Evolutionary conservation across 106 monocot species (phyloP), one percentile per base, ranked within the genome.

Genomic region (Acorus gramineus): DNA sequence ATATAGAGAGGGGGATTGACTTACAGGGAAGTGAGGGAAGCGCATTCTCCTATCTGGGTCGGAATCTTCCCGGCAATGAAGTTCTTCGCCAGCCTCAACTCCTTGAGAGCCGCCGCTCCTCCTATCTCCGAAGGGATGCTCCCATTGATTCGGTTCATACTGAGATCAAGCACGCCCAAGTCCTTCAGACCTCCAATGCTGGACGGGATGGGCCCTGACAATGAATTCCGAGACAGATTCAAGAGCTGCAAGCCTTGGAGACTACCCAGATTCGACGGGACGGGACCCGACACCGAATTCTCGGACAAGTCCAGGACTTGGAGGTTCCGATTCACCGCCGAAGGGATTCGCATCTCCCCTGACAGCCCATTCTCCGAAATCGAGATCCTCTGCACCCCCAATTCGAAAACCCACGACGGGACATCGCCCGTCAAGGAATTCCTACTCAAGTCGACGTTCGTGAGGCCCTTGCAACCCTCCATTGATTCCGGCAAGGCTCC

Each of bases 401-500:
- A 59, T 49, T 73, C 64, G 55, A 85, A 89, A 61, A 78, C 42
- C 98, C 98, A 98, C 3, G 68, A 46, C 5, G 98, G 98, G 51
- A 92, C 77, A 66, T 53, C 68, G 1, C 98, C 98, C 14, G 73
- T 69, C 50, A 98, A 62, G 2, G 63, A 64, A 67, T 98, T 98
- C 56, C 54, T 13, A 62, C 88, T 89, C 43, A 98, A 81, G 75
- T 89, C 78, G 5, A 84, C 72, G 6, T 76, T 67, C 65, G 47
- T 4, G n/a, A 98, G 66, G 46, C 56, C 74, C 8, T 50, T 75
- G 50, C 80, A 85, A 44, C 53, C 51, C 6, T 52, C 66, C 46
- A 98, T 76, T 12, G 85, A 79, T 46, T 76, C 83, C 3, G 98
- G 92, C 77, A 98, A 81, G 63, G 66, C 69, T 49, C 98, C 88